These are phyloP conservation scores for Cryptococcus sp. DNA, from an alignment of 1,284 basidiomycete species.

Conservation along the genomic window DNA sequence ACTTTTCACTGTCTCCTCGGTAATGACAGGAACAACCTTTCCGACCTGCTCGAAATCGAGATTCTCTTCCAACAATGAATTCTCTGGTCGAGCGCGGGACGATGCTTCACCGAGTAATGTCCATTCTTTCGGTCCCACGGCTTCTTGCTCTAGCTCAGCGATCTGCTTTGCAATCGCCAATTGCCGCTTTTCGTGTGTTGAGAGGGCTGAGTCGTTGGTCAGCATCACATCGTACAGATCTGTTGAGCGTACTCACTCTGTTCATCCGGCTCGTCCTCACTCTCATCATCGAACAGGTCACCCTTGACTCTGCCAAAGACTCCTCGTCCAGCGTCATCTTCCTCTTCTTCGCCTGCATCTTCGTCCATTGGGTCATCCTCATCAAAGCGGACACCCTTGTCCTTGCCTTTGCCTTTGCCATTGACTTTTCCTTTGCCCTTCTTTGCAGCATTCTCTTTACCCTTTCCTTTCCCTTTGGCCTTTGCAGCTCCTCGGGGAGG, in stretches of 20 bases:
- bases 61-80: conserved; percentile 90
- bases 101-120: conserved; percentile 88
- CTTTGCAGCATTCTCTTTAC: conserved; percentile 5
- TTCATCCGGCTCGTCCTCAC: conserved; percentile 44
- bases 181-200: conserved; percentile 58
- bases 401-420: conserved; percentile 48
- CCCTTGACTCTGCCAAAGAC: conserved; percentile 57
- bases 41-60: conserved; percentile 88
- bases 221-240: neutral
- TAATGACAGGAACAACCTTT: conserved; percentile 85
- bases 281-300: conserved; percentile 59
- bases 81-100: conserved; percentile 78
- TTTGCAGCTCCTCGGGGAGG: conserved; percentile 46
- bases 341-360: conserved; percentile 36
- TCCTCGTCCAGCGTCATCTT: conserved; percentile 39
- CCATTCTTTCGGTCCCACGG: conserved; percentile 74
- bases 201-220: conserved; percentile 39
- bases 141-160: conserved; percentile 58
- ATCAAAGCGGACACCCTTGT: conserved; percentile 24
- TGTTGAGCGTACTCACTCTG: conserved; percentile 30
- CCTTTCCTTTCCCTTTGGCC: conserved; percentile 34
- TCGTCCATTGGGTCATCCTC: conserved; percentile 35
- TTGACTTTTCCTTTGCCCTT: conserved; percentile 41
- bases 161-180: conserved; percentile 58
- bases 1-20: conserved; percentile 78